These are phyloP conservation scores for Talaromyces amestolkiae DNA, from an alignment of 2,329 filamentous ascomycete genomes.

Conservation along the genomic window DNA sequence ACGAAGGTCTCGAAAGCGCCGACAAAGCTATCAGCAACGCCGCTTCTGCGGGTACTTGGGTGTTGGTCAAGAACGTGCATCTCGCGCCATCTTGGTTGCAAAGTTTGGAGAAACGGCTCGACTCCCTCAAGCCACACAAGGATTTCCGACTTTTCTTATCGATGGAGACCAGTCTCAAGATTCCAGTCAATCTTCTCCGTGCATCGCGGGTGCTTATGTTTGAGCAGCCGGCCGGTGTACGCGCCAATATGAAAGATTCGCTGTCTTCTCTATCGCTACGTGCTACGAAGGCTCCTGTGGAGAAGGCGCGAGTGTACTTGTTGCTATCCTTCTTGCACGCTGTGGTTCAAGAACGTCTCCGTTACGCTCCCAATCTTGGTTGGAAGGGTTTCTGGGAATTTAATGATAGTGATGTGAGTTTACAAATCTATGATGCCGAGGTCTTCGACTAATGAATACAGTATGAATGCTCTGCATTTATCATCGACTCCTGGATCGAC, in stretches of 20 bases:
- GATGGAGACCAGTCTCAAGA: conserved; percentile 96
- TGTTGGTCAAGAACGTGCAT: conserved; percentile 98
- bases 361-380: conserved; percentile 88
- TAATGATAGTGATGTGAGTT: conserved; percentile 94
- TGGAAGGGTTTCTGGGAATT: conserved; percentile 99
- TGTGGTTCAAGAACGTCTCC: conserved; percentile 88
- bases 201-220: conserved; percentile 95
- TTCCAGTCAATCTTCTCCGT: conserved; percentile 90
- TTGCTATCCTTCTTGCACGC: conserved; percentile 92
- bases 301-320: conserved; percentile 85
- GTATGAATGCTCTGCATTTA: conserved; percentile 96
- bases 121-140: conserved; percentile 86
- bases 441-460: conserved; percentile 39
- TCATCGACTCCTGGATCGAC: conserved; percentile 94
- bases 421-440: neutral
- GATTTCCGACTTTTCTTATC: conserved; percentile 95
- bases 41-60: conserved; percentile 89
- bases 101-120: conserved; percentile 93
- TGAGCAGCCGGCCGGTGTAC: conserved; percentile 93
- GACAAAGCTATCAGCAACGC: conserved; percentile 95
- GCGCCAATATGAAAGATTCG: conserved; percentile 98
- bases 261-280: conserved; percentile 76
- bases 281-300: conserved; percentile 78
- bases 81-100: conserved; percentile 94
- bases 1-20: conserved; percentile 85